These are phyloP conservation scores for Aspergillus uvarum DNA, from an alignment of 2,329 filamentous ascomycete species.

Conservation along the genomic window DNA sequence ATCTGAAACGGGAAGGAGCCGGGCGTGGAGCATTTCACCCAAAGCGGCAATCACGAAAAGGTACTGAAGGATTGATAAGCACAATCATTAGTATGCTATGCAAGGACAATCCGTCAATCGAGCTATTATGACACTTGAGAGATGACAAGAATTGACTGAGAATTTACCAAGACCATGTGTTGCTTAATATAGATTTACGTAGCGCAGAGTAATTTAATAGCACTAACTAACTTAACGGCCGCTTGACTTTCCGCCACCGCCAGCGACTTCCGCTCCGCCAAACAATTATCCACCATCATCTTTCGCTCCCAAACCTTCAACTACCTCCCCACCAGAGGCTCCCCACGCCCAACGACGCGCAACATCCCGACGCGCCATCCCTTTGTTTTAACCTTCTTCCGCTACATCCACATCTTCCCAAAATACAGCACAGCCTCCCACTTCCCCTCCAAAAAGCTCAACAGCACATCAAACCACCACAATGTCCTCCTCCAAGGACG, in stretches of 20 bases:
- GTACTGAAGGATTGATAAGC: too few species aligned
- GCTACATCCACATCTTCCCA: not conserved
- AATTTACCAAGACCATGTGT: too few species aligned
- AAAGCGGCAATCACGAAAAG: too few species aligned
- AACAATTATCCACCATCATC: not conserved
- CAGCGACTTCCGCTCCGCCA: constrained; percentile 2
- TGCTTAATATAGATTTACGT: too few species aligned
- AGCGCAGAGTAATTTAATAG: too few species aligned
- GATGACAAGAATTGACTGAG: too few species aligned
- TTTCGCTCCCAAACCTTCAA: not conserved
- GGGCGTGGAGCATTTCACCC: not conserved
- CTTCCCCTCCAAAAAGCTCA: not conserved
- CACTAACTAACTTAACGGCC: not conserved
- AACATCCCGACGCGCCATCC: not conserved
- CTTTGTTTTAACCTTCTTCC: not conserved
- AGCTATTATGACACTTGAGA: too few species aligned
- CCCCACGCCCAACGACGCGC: not conserved
- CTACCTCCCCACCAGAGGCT: not conserved
- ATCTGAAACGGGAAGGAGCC: not conserved
- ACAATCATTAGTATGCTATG: too few species aligned
- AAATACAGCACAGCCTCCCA: too few species aligned
- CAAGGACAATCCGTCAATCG: too few species aligned
- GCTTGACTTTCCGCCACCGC: constrained; percentile 6
- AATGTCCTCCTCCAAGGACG: constrained; percentile 42
- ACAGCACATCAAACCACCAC: constrained; percentile 3